Percentiles rank a stretch among this genome's conserved stretches.
These are phyloP conservation scores for Curvularia verruculosa DNA, from an alignment of 2,329 filamentous ascomycete species.

Conservation along the genomic window DNA sequence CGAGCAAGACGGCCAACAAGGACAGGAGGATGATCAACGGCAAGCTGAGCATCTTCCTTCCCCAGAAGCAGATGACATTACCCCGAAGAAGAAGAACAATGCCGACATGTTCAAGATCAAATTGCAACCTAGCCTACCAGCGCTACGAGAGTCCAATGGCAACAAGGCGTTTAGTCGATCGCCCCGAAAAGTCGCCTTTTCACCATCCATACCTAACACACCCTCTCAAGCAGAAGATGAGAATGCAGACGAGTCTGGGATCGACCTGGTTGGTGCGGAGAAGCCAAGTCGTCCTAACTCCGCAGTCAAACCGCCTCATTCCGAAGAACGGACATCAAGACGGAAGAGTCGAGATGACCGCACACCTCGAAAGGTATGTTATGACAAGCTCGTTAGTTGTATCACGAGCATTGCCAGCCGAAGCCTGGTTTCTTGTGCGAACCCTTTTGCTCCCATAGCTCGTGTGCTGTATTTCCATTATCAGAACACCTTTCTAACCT, in stretches of 20 bases:
- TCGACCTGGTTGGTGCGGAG: conserved; percentile 32
- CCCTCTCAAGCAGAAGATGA: conserved; percentile 41
- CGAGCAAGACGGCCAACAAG: conserved; percentile 18
- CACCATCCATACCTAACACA: conserved; percentile 44
- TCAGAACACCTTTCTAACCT: conserved; percentile 27
- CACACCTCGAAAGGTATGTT: conserved; percentile 48
- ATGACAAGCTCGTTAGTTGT: conserved; percentile 33
- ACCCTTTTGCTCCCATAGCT: conserved; percentile 9
- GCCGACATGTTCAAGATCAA: conserved; percentile 45
- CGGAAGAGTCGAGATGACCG: conserved; percentile 33
- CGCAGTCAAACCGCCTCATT: conserved; percentile 20
- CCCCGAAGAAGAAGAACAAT: conserved; percentile 28
- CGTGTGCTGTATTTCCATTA: conserved; percentile 14
- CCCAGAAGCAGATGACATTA: conserved; percentile 28
- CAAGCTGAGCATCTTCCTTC: conserved; percentile 26
- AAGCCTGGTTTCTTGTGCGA: conserved; percentile 33
- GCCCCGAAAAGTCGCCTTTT: conserved; percentile 50
- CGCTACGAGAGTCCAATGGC: conserved; percentile 44
- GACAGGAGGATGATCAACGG: conserved; percentile 3
- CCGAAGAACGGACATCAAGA: conserved; percentile 31
- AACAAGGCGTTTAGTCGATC: conserved; percentile 47
- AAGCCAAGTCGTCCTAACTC: conserved; percentile 27
- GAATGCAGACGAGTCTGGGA: conserved; percentile 40
- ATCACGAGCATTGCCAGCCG: conserved; percentile 35
- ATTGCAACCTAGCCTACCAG: conserved; percentile 37